Percentiles rank a stretch among this genome's conserved stretches.
Conservation (phyloP, 768 basidiomycete species). For the Leccinum sublutescens region DNA sequence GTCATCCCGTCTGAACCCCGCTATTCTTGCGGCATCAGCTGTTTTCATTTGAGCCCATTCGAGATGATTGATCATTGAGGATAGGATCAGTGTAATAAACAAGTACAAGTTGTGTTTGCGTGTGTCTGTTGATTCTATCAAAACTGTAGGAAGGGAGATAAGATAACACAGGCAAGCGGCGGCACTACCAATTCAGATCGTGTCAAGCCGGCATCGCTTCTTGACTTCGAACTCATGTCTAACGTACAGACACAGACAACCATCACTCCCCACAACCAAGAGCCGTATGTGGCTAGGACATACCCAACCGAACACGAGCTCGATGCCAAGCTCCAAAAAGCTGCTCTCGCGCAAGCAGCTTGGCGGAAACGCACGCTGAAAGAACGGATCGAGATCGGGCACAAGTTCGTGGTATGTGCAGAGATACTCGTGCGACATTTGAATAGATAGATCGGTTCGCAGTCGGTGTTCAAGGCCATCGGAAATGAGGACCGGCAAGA, state of each 20-base stretch:
- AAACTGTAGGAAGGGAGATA: too few relatives aligned
- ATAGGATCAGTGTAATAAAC: too few relatives aligned
- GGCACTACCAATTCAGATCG: too few relatives aligned
- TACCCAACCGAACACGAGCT: slow-evolving; percentile 65
- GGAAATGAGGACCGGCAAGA: slow-evolving; percentile 49
- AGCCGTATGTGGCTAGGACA: slow-evolving; percentile 51
- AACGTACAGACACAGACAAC: slow-evolving; percentile 61
- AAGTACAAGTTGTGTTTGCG: too few relatives aligned
- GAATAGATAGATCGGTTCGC: not conserved
- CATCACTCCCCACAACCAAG: slow-evolving; percentile 76
- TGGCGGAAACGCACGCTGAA: slow-evolving; percentile 64
- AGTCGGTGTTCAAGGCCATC: slow-evolving; percentile 50
- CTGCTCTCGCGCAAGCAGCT: slow-evolving; percentile 65
- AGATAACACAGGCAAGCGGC: not conserved
- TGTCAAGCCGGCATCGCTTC: too few relatives aligned
- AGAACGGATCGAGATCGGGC: slow-evolving; percentile 68
- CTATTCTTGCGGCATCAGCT: too few relatives aligned
- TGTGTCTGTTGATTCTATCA: too few relatives aligned
- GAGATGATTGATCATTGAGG: too few relatives aligned
- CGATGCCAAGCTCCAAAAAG: slow-evolving; percentile 52
- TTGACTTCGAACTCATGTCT: not conserved
- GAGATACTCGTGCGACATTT: slow-evolving; percentile 1
- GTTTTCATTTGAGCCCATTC: too few relatives aligned
- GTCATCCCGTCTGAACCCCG: too few relatives aligned
- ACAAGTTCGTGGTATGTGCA: slow-evolving; percentile 64